Base-by-base conservation (phyloP, 495 filamentous ascomycete species). In the Haplographium delicatum region DNA sequence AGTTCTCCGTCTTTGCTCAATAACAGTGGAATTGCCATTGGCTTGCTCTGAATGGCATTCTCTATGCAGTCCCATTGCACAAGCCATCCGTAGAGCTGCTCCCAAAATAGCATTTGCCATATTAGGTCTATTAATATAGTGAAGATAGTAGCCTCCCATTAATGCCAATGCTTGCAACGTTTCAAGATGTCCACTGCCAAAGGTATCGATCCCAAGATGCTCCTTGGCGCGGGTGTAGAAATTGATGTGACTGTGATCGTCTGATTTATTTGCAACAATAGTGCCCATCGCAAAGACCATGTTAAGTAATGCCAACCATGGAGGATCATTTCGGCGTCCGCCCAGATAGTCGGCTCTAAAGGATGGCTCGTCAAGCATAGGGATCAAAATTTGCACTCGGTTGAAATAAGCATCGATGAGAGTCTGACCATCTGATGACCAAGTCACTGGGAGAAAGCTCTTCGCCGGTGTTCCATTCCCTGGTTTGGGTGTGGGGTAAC, bases 271-370 rank as follows among this genome's bases (percentile, higher is more conserved):
- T 19, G 81, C 81, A 0, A 79, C 82, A 33, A 91, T 82, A 56
- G 82, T 85, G 16, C 87, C 86, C 65, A 90, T 75, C 16, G 86
- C 86, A 45, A 90, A 82, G 24, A 91, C 85, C 69, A 88, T 88
- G 61, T 91, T 90, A 19, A 89, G 70, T 19, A 91, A 64, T 0
- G 81, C 82, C 15, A 89, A 73, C 87, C 87, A 91, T 8, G 83
- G 79, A 7, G 79, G 69, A 61, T 91, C 86, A 54, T 72, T 78
- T 9, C 86, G 71, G 45, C 79, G 76, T 24, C 79, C 82, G 38
- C 80, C 75, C 8, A 83, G 72, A 60, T 86, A 89, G 40, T 84
- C 83, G 27, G 83, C 78, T 42, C 86, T 79, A 67, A 90, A 89
- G 4, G 78, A 72, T 24, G 76, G 77, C 60, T 90, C 86, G 56